These are phyloP conservation scores for Yamadazyma pseudoaaseri DNA, from an alignment of 1,139 yeast species.

Conservation along the genomic window DNA sequence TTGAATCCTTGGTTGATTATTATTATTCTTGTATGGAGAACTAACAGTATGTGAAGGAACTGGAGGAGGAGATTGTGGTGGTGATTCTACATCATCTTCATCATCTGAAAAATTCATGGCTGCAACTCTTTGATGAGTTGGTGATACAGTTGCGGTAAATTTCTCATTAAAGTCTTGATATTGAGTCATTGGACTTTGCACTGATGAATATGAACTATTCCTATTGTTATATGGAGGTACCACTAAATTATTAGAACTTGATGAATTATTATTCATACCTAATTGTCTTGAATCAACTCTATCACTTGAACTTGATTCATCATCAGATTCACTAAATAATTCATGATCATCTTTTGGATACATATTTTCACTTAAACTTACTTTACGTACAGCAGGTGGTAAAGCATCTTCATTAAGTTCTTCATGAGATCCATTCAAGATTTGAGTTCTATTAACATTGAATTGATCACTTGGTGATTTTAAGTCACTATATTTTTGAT, in stretches of 20 bases:
- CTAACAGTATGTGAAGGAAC: conserved; percentile 23
- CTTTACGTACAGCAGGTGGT: conserved; percentile 30
- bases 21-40: conserved; percentile 10
- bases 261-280: conserved; percentile 17
- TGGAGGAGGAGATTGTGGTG: conserved; percentile 16
- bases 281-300: conserved; percentile 28
- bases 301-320: conserved; percentile 21
- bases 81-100: conserved; percentile 13
- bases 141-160: conserved; percentile 25
- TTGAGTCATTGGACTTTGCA: conserved; percentile 51
- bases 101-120: conserved; percentile 10
- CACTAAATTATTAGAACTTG: conserved; percentile 13
- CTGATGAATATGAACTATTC: conserved; percentile 41
- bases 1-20: conserved; percentile 10
- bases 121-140: conserved; percentile 13
- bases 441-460: conserved; percentile 24
- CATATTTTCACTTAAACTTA: conserved; percentile 26
- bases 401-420: conserved; percentile 34
- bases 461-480: conserved; percentile 45
- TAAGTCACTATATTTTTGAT: conserved; percentile 44
- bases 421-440: conserved; percentile 39
- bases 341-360: conserved; percentile 43
- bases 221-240: conserved; percentile 30
- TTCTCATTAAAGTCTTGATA: conserved; percentile 53
- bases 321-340: conserved; percentile 37